Evolutionary conservation across 371 early-diverging fungal genomes (phyloP).

Genomic region (Lichtheimia ramosa): DNA sequence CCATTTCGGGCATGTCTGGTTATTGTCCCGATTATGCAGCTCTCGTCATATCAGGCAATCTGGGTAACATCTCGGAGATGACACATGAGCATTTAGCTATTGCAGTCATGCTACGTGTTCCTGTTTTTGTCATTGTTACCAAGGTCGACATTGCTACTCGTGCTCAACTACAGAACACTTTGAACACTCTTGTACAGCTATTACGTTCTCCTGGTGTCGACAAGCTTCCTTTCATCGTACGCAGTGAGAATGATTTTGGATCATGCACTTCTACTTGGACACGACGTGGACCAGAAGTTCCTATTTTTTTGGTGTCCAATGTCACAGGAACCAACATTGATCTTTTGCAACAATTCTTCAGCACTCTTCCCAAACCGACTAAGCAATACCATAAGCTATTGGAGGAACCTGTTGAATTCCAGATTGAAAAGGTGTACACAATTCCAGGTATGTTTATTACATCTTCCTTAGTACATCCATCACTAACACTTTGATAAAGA

Average conservation of each 20-base stretch:
- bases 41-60: slow-evolving; percentile 85
- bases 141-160: slow-evolving; percentile 88
- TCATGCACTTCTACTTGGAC: slow-evolving; percentile 67
- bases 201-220: slow-evolving; percentile 75
- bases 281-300: slow-evolving; percentile 57
- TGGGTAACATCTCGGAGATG: slow-evolving; percentile 83
- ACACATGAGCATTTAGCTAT: slow-evolving; percentile 88
- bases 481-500: slow-evolving; percentile 27
- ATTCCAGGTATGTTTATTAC: slow-evolving; percentile 63
- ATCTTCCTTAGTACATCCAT: slow-evolving; percentile 38
- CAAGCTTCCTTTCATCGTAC: slow-evolving; percentile 81
- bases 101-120: slow-evolving; percentile 79
- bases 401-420: slow-evolving; percentile 71
- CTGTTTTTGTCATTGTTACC: slow-evolving; percentile 87
- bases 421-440: slow-evolving; percentile 85
- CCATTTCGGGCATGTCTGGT: slow-evolving; percentile 87
- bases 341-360: slow-evolving; percentile 72
- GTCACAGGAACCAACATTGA: slow-evolving; percentile 86
- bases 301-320: slow-evolving; percentile 88
- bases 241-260: slow-evolving; percentile 68
- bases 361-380: slow-evolving; percentile 59
- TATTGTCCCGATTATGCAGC: slow-evolving; percentile 88
- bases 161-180: slow-evolving; percentile 66
- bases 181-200: slow-evolving; percentile 53
- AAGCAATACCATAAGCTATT: slow-evolving; percentile 33